Evolutionary conservation across 495 filamentous ascomycete genomes (phyloP).

Genomic region (Penicillium malachiteum): DNA sequence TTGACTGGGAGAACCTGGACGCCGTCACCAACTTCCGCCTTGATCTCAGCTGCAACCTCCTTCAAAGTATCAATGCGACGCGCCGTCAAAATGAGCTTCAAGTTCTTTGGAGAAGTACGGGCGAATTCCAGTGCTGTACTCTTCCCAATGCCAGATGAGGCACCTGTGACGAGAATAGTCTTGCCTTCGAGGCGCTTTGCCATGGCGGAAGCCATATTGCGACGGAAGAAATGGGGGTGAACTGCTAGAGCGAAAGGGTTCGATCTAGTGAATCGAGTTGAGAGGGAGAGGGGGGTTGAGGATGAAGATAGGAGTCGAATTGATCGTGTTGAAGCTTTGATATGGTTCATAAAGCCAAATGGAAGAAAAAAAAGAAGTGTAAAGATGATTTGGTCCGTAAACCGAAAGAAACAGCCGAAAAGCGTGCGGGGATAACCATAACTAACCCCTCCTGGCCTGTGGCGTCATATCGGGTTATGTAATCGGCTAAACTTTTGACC

Average conservation of each 20-base stretch:
- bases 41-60: slow-evolving; percentile 74
- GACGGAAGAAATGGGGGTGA: slow-evolving; percentile 28
- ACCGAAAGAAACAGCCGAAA: no score
- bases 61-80: slow-evolving; percentile 76
- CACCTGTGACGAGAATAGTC: slow-evolving; percentile 89
- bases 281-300: slow-evolving; percentile 16
- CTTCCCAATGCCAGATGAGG: slow-evolving; percentile 88
- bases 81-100: slow-evolving; percentile 86
- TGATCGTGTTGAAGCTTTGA: slow-evolving; percentile 28
- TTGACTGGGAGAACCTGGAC: slow-evolving; percentile 79
- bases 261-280: slow-evolving; percentile 18
- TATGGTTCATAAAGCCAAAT: slow-evolving; percentile 32
- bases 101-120: slow-evolving; percentile 72
- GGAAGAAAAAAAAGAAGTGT: slow-evolving; percentile 20
- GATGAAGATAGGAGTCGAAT: slow-evolving; percentile 27
- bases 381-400: neutral
- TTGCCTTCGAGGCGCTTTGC: slow-evolving; percentile 88
- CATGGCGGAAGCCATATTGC: slow-evolving; percentile 74
- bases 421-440: slow-evolving; percentile 20
- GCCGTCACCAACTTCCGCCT: slow-evolving; percentile 72
- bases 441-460: neutral
- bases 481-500: slow-evolving; percentile 11
- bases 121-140: slow-evolving; percentile 91
- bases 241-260: slow-evolving; percentile 20
- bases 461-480: slow-evolving; percentile 25